Conservation (phyloP, 2,329 filamentous ascomycete genomes). For the Phialophora verrucosa region DNA sequence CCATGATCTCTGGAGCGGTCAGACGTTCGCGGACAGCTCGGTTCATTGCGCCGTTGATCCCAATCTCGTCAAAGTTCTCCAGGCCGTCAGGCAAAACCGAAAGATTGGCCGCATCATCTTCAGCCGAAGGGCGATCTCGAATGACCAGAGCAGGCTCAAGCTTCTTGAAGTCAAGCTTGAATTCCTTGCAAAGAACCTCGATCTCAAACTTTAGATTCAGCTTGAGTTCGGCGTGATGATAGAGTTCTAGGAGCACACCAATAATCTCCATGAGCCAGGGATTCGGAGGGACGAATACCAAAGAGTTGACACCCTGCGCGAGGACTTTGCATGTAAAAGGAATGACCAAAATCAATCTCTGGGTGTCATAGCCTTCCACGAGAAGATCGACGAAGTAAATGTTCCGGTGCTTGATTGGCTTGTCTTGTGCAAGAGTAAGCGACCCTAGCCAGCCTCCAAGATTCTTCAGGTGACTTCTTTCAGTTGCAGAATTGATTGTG, state of each 20-base stretch:
- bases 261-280: conserved; percentile 98
- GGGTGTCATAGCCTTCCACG: conserved; percentile 90
- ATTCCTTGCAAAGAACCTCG: conserved; percentile 91
- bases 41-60: conserved; percentile 71
- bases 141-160: conserved; percentile 89
- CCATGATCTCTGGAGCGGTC: conserved; percentile 76
- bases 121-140: conserved; percentile 61
- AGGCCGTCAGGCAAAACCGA: conserved; percentile 72
- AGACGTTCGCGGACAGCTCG: conserved; percentile 73
- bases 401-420: conserved; percentile 94
- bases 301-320: conserved; percentile 80
- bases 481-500: conserved; percentile 81
- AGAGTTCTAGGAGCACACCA: conserved; percentile 86
- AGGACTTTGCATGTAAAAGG: conserved; percentile 98
- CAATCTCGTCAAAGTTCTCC: conserved; percentile 82
- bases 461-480: conserved; percentile 89
- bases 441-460: conserved; percentile 92
- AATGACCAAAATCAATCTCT: conserved; percentile 88
- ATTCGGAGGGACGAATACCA: conserved; percentile 91
- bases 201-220: conserved; percentile 98
- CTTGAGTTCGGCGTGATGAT: conserved; percentile 90
- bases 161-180: conserved; percentile 88
- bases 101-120: conserved; percentile 57
- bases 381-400: conserved; percentile 96
- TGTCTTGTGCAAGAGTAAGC: conserved; percentile 88